Base-by-base conservation (phyloP, 2,329 filamentous ascomycete genomes). In the Rutstroemia sp. region DNA sequence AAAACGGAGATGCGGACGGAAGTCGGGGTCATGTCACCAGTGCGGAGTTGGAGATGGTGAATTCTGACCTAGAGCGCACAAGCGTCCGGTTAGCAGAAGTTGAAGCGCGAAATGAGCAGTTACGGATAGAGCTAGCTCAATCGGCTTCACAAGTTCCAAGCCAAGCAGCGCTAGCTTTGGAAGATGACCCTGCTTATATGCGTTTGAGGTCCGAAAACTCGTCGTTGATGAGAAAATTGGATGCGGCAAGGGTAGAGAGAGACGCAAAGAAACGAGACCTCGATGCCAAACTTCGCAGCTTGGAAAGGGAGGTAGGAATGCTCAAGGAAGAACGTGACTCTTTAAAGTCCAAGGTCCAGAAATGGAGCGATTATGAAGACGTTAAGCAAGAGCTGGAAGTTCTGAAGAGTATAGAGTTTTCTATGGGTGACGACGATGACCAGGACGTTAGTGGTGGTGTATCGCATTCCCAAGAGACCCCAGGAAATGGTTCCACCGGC, bases 371-470 rank as follows among this genome's bases (percentile, higher is more conserved):
- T 70, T 99, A 99, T 69, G 92, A 97, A 36, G 92, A 97, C 58
- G 83, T 99, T 48, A 96, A 94, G 73, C 89, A 95, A 62, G 95
- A 99, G 72, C 79, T 99, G 3, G 92, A 97, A 67, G 92, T 97
- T 59, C 81, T 99, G 59, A 96, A 96, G 81, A 95, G 92, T 63
- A 96, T 99, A 65, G 94, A 99, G 70, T 96, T 99, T 66, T 89
- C 92, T 2, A 92, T 89, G 0, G 92, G 89, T 7, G 88, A 92
- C 60, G 91, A 95, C 58, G 88, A 92, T 48, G 84, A 87, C 8
- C 68, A 72, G 30, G 76, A 75, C 16, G 74, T 75, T 40, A 64
- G 71, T 27, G 62, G 71, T 2, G 66, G 69, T 5, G 64, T 66
- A 44, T 53, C 53, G 60, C 65, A 34, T 62, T 40, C 61, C 12